These are phyloP conservation scores for Blastosporella zonata DNA, from an alignment of 1,284 basidiomycete species.

Conservation along the genomic window DNA sequence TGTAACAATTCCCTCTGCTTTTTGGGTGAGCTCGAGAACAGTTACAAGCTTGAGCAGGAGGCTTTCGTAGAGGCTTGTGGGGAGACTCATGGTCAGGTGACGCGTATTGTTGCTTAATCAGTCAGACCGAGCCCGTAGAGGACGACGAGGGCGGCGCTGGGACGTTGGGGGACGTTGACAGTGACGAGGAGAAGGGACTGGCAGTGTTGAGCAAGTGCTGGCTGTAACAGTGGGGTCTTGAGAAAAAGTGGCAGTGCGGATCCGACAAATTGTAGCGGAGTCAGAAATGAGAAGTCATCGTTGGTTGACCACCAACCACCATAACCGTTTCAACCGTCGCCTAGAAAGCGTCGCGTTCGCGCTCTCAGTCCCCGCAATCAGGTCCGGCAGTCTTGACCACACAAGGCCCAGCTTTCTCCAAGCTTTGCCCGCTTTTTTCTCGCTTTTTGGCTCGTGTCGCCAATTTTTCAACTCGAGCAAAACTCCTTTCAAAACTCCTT, in stretches of 20 bases:
- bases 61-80: slow-evolving; percentile 45
- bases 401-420: slow-evolving; percentile 24
- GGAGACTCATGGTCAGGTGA: slow-evolving; percentile 27
- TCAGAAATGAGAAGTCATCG: slow-evolving; percentile 35
- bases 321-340: slow-evolving; percentile 26
- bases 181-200: neutral
- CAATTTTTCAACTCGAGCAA: slow-evolving; percentile 23
- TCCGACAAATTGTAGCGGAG: slow-evolving; percentile 39
- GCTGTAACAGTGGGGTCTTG: too few species aligned
- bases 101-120: neutral
- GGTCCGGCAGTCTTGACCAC: slow-evolving; percentile 19
- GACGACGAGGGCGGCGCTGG: neutral
- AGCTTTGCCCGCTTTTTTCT: slow-evolving; percentile 26
- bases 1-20: slow-evolving; percentile 46
- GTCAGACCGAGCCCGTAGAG: neutral
- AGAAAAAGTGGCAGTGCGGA: slow-evolving; percentile 22
- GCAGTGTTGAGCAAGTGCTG: neutral
- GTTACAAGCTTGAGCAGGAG: slow-evolving; percentile 51
- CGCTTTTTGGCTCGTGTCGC: slow-evolving; percentile 26
- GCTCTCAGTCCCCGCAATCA: slow-evolving; percentile 22
- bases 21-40: slow-evolving; percentile 54
- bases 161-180: neutral
- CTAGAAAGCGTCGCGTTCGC: slow-evolving; percentile 20
- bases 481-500: slow-evolving; percentile 17
- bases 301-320: slow-evolving; percentile 43